Percentiles rank a stretch among this genome's conserved stretches.
Evolutionary conservation across 2,329 filamentous ascomycete species (phyloP).

Genomic region (Cryphonectria carpinicola): DNA sequence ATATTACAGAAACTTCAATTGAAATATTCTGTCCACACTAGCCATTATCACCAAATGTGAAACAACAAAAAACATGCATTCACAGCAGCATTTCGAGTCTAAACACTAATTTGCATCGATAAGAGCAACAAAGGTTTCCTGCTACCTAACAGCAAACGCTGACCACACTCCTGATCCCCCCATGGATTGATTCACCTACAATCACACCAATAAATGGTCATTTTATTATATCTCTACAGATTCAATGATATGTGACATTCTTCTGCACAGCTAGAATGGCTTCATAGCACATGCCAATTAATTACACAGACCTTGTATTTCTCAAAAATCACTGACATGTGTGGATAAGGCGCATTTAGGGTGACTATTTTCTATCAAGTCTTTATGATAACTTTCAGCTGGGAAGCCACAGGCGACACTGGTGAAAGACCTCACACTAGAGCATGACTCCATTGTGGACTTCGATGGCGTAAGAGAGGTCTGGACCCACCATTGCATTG

Average conservation of each 20-base stretch:
- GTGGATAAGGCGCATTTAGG: no score
- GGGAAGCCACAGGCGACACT: not conserved
- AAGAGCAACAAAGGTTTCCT: not conserved
- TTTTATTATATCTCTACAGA: not conserved
- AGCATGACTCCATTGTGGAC: constrained; percentile 26
- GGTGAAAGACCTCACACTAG: constrained; percentile 15
- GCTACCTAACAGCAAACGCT: no score
- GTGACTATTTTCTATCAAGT: not conserved
- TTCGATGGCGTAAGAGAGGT: constrained; percentile 22
- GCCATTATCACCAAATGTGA: no score
- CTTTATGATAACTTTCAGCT: not conserved
- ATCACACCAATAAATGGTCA: not conserved
- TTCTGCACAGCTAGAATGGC: not conserved
- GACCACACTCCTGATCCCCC: no score
- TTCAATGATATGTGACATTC: not conserved
- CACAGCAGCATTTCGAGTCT: no score
- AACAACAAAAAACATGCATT: no score
- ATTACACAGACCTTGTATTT: not conserved
- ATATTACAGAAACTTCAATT: no score
- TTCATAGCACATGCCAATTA: not conserved
- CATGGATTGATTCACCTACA: not conserved
- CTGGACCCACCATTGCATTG: constrained; percentile 9
- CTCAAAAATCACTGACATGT: not conserved
- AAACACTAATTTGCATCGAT: no score
- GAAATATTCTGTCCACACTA: no score